Evolutionary conservation across 1,284 basidiomycete genomes (phyloP).

Genomic region (Meripilus lineatus): DNA sequence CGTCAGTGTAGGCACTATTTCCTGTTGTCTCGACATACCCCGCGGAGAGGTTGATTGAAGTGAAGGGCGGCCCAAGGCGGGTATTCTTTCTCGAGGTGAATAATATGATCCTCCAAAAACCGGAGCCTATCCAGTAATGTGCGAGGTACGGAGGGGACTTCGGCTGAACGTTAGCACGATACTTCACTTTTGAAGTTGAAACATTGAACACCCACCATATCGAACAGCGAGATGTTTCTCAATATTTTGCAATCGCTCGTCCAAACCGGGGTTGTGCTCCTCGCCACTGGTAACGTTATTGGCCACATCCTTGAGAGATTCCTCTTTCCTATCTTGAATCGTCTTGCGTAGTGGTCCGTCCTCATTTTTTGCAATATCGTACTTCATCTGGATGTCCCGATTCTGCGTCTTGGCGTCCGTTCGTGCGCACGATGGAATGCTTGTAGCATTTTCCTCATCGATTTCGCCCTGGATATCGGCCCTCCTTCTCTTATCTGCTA

Average conservation of each 20-base stretch:
- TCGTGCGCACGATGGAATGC: slow-evolving; percentile 58
- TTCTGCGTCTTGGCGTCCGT: slow-evolving; percentile 66
- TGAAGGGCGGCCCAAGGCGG: slow-evolving; percentile 81
- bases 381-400: slow-evolving; percentile 73
- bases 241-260: slow-evolving; percentile 56
- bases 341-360: slow-evolving; percentile 69
- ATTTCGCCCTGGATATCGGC: slow-evolving; percentile 24
- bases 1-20: neutral
- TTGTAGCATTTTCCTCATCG: slow-evolving; percentile 18
- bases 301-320: slow-evolving; percentile 15
- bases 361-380: slow-evolving; percentile 76
- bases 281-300: slow-evolving; percentile 17
- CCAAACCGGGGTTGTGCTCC: slow-evolving; percentile 47
- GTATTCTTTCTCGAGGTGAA: slow-evolving; percentile 69
- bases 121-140: slow-evolving; percentile 59
- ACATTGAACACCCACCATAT: slow-evolving; percentile 47
- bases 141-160: slow-evolving; percentile 66
- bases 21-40: slow-evolving; percentile 44
- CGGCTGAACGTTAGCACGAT: neutral
- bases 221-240: slow-evolving; percentile 67
- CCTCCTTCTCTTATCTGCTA: slow-evolving; percentile 48
- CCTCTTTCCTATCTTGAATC: slow-evolving; percentile 23
- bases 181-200: neutral
- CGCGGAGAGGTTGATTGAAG: slow-evolving; percentile 75
- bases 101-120: slow-evolving; percentile 70